Percentiles rank a stretch among this genome's conserved stretches.
phyloP scores from a whole-genome alignment of 2,329 filamentous ascomycete genomes.

The Coniella vitis region DNA sequence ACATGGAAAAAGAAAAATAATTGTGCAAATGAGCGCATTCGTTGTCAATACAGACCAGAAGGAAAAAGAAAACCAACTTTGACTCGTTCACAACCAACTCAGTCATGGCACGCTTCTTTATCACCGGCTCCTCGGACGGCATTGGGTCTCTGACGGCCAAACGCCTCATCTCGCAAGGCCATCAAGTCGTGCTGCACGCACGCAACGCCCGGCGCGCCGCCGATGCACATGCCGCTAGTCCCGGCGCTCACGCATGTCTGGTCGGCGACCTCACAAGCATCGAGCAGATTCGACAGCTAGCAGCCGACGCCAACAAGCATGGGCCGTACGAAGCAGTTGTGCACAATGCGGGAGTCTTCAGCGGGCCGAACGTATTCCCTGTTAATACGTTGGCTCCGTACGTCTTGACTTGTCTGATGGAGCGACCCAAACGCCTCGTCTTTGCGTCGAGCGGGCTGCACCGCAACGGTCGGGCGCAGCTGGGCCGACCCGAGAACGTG shows the following conservation, averaged over 20 bases:
- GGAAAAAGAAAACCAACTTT: neutral
- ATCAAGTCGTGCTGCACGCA: constrained; percentile 50
- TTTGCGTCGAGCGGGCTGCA: constrained; percentile 48
- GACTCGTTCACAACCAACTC: neutral
- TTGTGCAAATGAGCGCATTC: too few species aligned
- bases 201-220: constrained; percentile 46
- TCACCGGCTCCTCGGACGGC: constrained; percentile 53
- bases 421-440: constrained; percentile 39
- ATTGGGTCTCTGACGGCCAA: constrained; percentile 46
- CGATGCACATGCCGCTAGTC: constrained; percentile 40
- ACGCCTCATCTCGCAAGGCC: constrained; percentile 41
- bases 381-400: constrained; percentile 54
- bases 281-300: constrained; percentile 42
- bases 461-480: constrained; percentile 37
- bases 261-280: constrained; percentile 47
- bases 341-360: constrained; percentile 50
- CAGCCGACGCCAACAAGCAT: constrained; percentile 40
- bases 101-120: constrained; percentile 29
- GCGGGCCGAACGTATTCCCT: constrained; percentile 39
- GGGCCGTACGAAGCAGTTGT: constrained; percentile 48
- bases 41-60: too few species aligned
- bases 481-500: constrained; percentile 32
- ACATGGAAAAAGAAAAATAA: too few species aligned
- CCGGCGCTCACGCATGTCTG: constrained; percentile 43
- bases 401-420: constrained; percentile 44